These are phyloP conservation scores for Cardamine occulta DNA, from an alignment of 345 rosid species.

Conservation along the genomic window DNA sequence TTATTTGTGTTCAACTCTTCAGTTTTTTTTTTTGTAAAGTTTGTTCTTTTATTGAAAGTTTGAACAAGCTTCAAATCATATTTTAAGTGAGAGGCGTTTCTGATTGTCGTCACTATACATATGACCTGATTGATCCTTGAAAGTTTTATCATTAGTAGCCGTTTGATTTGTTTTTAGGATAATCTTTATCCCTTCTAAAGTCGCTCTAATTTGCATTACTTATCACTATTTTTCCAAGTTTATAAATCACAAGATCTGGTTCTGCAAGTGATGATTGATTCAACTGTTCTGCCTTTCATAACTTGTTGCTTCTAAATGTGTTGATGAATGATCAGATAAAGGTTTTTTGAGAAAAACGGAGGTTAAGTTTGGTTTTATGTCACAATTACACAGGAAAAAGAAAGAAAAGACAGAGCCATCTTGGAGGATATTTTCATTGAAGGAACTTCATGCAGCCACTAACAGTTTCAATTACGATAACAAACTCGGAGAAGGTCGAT, in stretches of 20 bases:
- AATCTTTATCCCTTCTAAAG: not conserved
- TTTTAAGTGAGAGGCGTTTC: not conserved
- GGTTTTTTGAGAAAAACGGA: not conserved
- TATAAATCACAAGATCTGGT: conserved; percentile 13
- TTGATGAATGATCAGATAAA: not conserved
- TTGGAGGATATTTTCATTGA: conserved; percentile 89
- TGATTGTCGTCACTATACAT: not conserved
- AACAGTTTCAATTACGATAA: conserved; percentile 97
- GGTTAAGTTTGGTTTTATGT: conserved; percentile 28
- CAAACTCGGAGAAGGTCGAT: conserved; percentile 97
- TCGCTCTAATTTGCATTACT: not conserved
- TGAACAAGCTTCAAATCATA: not conserved
- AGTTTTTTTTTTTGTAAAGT: not conserved
- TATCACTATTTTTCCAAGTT: not conserved
- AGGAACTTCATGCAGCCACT: conserved; percentile 89
- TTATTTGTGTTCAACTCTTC: not conserved
- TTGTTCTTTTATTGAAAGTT: not conserved
- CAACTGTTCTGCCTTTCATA: conserved; percentile 17
- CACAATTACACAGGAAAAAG: conserved; percentile 52
- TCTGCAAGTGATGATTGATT: conserved; percentile 8
- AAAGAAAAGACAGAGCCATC: conserved; percentile 65
- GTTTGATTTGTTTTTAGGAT: not conserved
- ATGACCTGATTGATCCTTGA: conserved; percentile 3
- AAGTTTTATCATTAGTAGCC: not conserved
- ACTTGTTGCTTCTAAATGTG: conserved; percentile 5